Base-by-base conservation (phyloP, 768 basidiomycete species). In the Termitomyces sp. region DNA sequence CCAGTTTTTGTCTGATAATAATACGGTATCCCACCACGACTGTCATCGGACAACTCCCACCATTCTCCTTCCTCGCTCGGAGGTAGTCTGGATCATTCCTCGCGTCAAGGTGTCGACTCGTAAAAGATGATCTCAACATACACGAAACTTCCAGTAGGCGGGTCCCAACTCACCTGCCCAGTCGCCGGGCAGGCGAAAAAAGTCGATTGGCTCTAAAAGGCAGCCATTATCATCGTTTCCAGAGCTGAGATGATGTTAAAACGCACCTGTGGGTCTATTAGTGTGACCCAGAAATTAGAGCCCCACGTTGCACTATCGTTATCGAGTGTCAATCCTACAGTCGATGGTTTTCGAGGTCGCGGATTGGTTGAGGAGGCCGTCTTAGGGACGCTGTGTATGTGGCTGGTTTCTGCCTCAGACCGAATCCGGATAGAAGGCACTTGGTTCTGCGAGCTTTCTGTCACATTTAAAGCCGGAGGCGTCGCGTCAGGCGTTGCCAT, bases 101-200 rank as follows among this genome's bases (percentile, higher is more conserved):
- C 61, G 37, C 67, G 61, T 59, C 45, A 55, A 20, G 20, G 16
- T 26, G 37, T 60, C 31, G 57, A 64, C 61, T 63, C 61, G 58
- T 41, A 64, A 47, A 22, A n/a, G 57, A 42, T 50, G 33, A 33
- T 49, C 46, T 54, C 42, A 36, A 75, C 85, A 70, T 73, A 92
- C 88, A 96, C 86, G 70, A 94, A 94, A 56, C 89, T 87, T 8
- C 93, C 93, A 24, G 86, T 81, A 22, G 94, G 94, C 8, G 94
- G 86, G 67, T 94, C 92, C 94, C 94, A 97, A 66, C 90, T 90
- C 55, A 93, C 91, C 69, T 94, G 84, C 16, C 94, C 94, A 15
- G 92, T 92, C 0, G 92, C 86, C 53, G 94, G 94, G 72, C 93
- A 95, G 24, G 94, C 94, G 71, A 86, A 98, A 75, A 97, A 97